Base-by-base conservation (phyloP, 2,329 filamentous ascomycete species). In the Fusarium continuum region DNA sequence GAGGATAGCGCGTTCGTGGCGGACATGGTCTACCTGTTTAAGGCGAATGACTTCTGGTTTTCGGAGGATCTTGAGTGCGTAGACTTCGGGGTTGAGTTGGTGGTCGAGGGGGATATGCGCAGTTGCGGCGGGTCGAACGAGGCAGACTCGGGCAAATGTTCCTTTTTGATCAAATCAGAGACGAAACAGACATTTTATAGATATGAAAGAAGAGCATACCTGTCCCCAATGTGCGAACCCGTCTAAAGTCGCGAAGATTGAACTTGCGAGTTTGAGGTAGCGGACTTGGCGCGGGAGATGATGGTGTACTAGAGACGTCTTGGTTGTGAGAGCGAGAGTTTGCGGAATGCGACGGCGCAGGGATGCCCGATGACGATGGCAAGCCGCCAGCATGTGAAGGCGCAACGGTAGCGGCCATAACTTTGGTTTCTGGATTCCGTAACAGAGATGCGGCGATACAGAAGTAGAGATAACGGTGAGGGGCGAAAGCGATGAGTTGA, bases 1-100 rank as follows among this genome's bases (percentile, higher is more conserved):
- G 46, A 95, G 86, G 67, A 94, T 89, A 62, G 88, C 85, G 69
- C 91, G 89, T 81, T 95, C 91, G 77, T 93, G 91, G 60, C 90
- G 89, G 50, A 94, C 91, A 76, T 95, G 91, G 77, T 94, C 91
- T 67, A 94, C 88, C 73, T 95, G 91, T 81, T 94, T 94, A 55
- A 94, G 84, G 64, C 89, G 89, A 74, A 95, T 90, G 38, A 95
- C 89, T 70, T 89, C 84, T 50, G 85, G 82, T 73, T 89, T 89
- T 62, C 90, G 87, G 65, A 94, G 77, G 52, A 93, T 92, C 82
- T 94, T 94, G 71, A 94, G 83, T 39, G 91, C 91, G 76, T 89
- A 93, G n/a, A 93, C 89, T 74, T 74, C 71, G 50, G 79, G 75
- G 48, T 79, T 65, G 31, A 70, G 67, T 32, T 75, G 70, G 34